Base-by-base conservation (phyloP, 139 green algal species). In the Volvox reticuliferus region DNA sequence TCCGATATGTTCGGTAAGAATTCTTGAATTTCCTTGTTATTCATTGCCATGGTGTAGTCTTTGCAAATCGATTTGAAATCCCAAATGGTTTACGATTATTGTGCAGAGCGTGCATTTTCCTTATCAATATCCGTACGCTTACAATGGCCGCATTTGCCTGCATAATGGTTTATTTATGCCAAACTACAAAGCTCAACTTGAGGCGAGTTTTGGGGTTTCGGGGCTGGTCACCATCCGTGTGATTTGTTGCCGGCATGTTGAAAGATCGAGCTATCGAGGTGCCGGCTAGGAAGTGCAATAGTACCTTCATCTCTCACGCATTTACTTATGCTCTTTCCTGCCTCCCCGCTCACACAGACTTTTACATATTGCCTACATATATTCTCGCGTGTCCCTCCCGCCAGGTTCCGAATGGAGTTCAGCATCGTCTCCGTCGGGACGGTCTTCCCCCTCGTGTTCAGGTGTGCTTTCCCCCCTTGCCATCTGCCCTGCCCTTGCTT, bases 321-420 rank as follows among this genome's bases (percentile, higher is more conserved):
- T 69, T 69, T 24, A 17, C 62, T 69, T 17, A 17, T 69, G 62
- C 62, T n/a, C n/a, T n/a, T 69, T 69, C 69, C 69, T 35, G 69
- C 14, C 69, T 20, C 12, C 16, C 19, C 19, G 13, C 24, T 16
- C 17, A 16, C 69, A 78, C 17, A 21, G 69, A 17, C 69, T 78
- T 12, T 78, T 16, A 21, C 69, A 78, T n/a, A n/a, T n/a, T n/a
- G n/a, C n/a, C n/a, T n/a, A n/a, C n/a, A n/a, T n/a, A n/a, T n/a
- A n/a, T n/a, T n/a, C n/a, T n/a, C n/a, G n/a, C n/a, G n/a, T n/a
- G n/a, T n/a, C n/a, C n/a, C n/a, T n/a, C n/a, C n/a, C 20, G 12
- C 30, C 80, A 87, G 80, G 55, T 87, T 87, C 80, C 26, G 61
- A 32, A 75, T 87, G 50, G 80, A 87, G 55, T 87, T 87, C 80